phyloP scores from a whole-genome alignment of 441 rosid species.

The Sinapis alba region DNA sequence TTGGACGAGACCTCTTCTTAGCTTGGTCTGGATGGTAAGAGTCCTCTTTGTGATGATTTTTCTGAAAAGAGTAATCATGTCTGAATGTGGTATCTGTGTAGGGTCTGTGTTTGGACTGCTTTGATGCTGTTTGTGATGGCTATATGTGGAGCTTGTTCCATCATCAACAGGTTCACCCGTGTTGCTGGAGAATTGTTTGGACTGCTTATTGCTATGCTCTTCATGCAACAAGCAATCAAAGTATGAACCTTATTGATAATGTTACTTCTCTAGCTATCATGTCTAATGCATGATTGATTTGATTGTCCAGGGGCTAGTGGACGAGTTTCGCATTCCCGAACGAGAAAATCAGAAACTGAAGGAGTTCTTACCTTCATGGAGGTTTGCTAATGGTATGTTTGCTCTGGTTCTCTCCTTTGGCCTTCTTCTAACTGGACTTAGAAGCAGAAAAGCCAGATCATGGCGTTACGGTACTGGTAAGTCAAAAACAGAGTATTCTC shows the following conservation, averaged over 20 bases:
- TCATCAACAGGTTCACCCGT: slow-evolving; percentile 83
- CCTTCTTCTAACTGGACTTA: slow-evolving; percentile 70
- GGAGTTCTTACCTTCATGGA: slow-evolving; percentile 72
- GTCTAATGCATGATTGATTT: background rate
- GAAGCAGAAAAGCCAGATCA: slow-evolving; percentile 88
- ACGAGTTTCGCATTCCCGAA: slow-evolving; percentile 76
- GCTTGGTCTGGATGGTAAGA: slow-evolving; percentile 85
- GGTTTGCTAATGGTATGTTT: slow-evolving; percentile 92
- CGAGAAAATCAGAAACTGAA: slow-evolving; percentile 50
- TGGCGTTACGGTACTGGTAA: slow-evolving; percentile 92
- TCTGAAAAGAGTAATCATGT: background rate
- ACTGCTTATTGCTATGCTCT: slow-evolving; percentile 93
- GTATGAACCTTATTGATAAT: slow-evolving; percentile 40
- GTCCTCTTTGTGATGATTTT: background rate
- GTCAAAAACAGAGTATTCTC: slow-evolving; percentile 1
- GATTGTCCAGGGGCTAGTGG: slow-evolving; percentile 70
- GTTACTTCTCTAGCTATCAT: background rate
- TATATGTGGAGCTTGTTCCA: slow-evolving; percentile 87
- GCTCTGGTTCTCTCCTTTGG: slow-evolving; percentile 90
- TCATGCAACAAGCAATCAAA: slow-evolving; percentile 92
- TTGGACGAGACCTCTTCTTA: slow-evolving; percentile 78
- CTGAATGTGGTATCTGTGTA: slow-evolving; percentile 30
- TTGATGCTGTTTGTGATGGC: slow-evolving; percentile 69
- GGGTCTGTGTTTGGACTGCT: slow-evolving; percentile 96
- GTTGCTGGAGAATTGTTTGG: slow-evolving; percentile 89